Evolutionary conservation across 2,329 filamentous ascomycete genomes (phyloP).

Genomic region (Didymella keratinophila): DNA sequence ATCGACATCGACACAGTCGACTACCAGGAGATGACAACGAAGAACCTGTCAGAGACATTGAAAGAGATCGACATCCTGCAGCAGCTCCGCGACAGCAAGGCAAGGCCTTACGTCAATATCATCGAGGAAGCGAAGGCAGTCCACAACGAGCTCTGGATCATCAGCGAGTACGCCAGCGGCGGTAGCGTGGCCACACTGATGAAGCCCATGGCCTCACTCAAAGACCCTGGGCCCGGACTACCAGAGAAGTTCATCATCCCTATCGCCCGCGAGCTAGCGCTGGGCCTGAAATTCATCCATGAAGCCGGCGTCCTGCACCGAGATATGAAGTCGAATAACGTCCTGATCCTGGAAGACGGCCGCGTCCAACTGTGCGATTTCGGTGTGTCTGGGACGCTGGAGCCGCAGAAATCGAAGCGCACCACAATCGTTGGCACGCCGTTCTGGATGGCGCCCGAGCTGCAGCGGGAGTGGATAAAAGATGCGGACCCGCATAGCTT

Average conservation of each 20-base stretch:
- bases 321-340: slow-evolving; percentile 76
- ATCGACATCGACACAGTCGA: slow-evolving; percentile 84
- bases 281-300: slow-evolving; percentile 68
- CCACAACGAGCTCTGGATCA: slow-evolving; percentile 84
- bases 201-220: slow-evolving; percentile 51
- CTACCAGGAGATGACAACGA: slow-evolving; percentile 52
- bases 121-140: slow-evolving; percentile 81
- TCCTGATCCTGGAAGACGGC: slow-evolving; percentile 79
- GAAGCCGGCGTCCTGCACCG: slow-evolving; percentile 71
- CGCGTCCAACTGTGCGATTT: slow-evolving; percentile 85
- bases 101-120: slow-evolving; percentile 83
- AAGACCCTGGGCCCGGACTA: slow-evolving; percentile 50
- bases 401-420: slow-evolving; percentile 77
- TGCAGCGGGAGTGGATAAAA: slow-evolving; percentile 61
- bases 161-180: slow-evolving; percentile 85
- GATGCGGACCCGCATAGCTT: slow-evolving; percentile 65
- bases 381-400: slow-evolving; percentile 80
- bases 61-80: slow-evolving; percentile 73
- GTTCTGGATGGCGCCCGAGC: slow-evolving; percentile 86
- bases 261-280: slow-evolving; percentile 69
- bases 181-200: slow-evolving; percentile 77
- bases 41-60: slow-evolving; percentile 61
- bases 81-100: slow-evolving; percentile 75
- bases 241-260: slow-evolving; percentile 70
- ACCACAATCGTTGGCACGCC: slow-evolving; percentile 83